Evolutionary conservation across 352 stramenopile species (phyloP), one percentile per base, ranked within the genome.

Genomic region (Phytophthora sp.): DNA sequence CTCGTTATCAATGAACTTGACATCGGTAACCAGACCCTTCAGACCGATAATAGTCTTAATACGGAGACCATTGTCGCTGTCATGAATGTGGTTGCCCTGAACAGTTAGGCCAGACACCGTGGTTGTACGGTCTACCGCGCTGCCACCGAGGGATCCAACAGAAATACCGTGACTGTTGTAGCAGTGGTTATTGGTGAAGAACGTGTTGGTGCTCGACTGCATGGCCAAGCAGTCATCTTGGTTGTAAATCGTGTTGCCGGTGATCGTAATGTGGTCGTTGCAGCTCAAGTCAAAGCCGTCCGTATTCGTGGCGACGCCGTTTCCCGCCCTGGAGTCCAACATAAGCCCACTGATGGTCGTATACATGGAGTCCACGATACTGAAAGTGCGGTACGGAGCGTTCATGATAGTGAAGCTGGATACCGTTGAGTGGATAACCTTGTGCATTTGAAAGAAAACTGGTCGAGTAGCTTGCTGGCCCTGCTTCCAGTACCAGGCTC

Each of bases 401-500:
- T 79, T 72, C 28, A 67, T 48, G 56, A 79, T 53, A 9, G 56
- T 76, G 26, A 74, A 78, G 7, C 62, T 58, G 11, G 61, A 67
- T 4, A 79, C 31, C 1, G 42, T 69, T 2, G 70, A 79, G 69
- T 55, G 48, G 30, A 55, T 60, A 6, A 34, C 57, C 17, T 51
- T 50, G 17, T 60, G 46, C 39, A 76, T 30, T 21, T 69, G 66
- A 58, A 81, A 76, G 45, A 81, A 77, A 18, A 77, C 59, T 4
- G 72, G 72, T 4, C 67, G 57, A 10, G 54, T 75, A 35, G 61
- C 54, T 3, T 32, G 54, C 35, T 66, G 43, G 9, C 57, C 65
- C 38, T 81, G 56, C 32, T 62, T 65, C 72, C 68, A 80, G 64
- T 80, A 80, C 67, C 62, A 75, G 9, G 45, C 23, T 1, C 72